Evolutionary conservation across 352 stramenopile species (phyloP), one percentile per base, ranked within the genome.

Genomic region (Thalassiosira sp.): DNA sequence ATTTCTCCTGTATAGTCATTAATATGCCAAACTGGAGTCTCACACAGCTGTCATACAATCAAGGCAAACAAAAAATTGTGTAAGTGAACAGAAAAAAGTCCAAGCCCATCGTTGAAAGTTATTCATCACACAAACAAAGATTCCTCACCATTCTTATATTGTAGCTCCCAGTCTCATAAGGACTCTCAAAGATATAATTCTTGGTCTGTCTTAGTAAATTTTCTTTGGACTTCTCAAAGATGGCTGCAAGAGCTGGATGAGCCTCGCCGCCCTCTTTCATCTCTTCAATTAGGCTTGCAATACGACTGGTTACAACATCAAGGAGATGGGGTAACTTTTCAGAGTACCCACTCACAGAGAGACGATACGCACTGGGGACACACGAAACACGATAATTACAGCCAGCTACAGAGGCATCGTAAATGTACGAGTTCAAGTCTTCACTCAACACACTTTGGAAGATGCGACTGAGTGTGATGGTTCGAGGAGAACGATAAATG

Each of bases 391-490:
- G 27, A 51, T 90, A 91, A 53, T 80, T 89, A 49, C 82, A 89
- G 8, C 88, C 88, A 13, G 88, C 88, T 5, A 93, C 28, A 54
- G 73, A 87, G 16, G 88, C 88, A 77, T 93, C 88, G 54, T 93
- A 93, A 0, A 90, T 77, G 51, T 85, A 90, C 0, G 75, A 89
- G 45, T 93, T 93, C 6, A 93, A 62, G 65, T 91, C 86, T 54
- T 93, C 88, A 15, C 78, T 90, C 27, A 93, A 62, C 15, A 93
- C 74, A 31, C 81, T 78, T 59, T 90, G 73, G 60, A 88, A 93
- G 16, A 93, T 82, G n/a, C 88, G 77, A 59, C 75, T 89, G 7
- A 90, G 67, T 25, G 88, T 93, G 72, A 93, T 93, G 13, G 72
- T 67, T 73, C 80, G 57, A 16, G 88, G 84, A 59, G 88, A 87